Conservation (phyloP, 2,329 filamentous ascomycete genomes). For the Xylariales sp. region DNA sequence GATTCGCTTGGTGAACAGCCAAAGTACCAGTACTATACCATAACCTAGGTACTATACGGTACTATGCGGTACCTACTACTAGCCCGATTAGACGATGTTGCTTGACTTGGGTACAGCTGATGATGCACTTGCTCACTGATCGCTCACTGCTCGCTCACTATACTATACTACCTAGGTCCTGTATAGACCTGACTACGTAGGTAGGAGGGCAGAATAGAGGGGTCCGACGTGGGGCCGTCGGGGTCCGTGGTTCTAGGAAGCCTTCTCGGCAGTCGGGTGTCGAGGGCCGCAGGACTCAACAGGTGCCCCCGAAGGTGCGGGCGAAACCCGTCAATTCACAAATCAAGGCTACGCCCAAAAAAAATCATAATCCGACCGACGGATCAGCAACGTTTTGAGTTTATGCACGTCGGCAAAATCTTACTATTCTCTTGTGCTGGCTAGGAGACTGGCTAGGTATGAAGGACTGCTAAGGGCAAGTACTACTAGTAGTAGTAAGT, state of each 20-base stretch:
- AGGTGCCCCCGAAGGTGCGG: conserved; percentile 19
- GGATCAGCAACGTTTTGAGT: conserved; percentile 13
- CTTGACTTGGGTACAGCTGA: neutral
- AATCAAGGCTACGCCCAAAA: conserved; percentile 34
- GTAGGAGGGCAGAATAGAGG: conserved; percentile 3
- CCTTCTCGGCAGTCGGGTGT: conserved; percentile 27
- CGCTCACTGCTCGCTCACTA: no score
- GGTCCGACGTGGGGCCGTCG: conserved; percentile 29
- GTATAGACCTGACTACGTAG: no score
- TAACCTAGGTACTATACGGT: no score
- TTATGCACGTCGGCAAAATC: conserved; percentile 29
- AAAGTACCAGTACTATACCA: conserved; percentile 13
- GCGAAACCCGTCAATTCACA: conserved; percentile 21
- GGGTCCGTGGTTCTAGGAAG: conserved; percentile 27
- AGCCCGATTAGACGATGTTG: neutral
- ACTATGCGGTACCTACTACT: neutral
- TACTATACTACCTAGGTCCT: no score
- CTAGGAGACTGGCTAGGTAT: neutral
- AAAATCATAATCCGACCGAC: neutral
- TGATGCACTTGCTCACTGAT: no score
- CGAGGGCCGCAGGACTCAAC: conserved; percentile 24
- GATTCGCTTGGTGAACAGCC: conserved; percentile 10
- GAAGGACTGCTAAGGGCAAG: no score
- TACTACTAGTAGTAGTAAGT: no score
- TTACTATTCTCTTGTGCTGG: conserved; percentile 27